A percentile compares a stretch with the other conserved stretches of the same genome.
phyloP scores from a whole-genome alignment of 345 rosid species.

The Raphanus sativus region DNA sequence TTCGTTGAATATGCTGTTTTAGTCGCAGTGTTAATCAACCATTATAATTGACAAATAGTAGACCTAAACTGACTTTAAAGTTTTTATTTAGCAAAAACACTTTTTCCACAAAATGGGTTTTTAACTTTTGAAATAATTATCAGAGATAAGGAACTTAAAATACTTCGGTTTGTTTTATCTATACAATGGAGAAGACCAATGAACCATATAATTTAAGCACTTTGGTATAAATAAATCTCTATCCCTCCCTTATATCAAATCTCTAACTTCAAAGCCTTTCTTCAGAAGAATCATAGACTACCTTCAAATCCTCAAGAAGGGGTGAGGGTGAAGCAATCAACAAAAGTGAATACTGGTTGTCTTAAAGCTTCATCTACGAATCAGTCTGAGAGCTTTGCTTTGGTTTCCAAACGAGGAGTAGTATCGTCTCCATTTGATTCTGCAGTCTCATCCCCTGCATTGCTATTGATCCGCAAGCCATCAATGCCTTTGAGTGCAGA shows the following conservation, averaged over 20 bases:
- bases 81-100: neutral
- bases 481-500: constrained; percentile 63
- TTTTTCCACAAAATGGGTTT: neutral
- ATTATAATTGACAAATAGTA: too few relatives aligned
- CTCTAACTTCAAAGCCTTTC: constrained; percentile 16
- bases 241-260: neutral
- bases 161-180: neutral
- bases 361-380: neutral
- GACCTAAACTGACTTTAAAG: neutral
- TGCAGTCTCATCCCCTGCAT: constrained; percentile 28
- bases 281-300: constrained; percentile 27
- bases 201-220: neutral
- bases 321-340: constrained; percentile 7
- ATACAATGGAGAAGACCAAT: neutral
- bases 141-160: neutral
- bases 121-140: neutral
- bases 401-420: constrained; percentile 3
- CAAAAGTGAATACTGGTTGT: constrained; percentile 13
- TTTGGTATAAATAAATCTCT: neutral
- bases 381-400: constrained; percentile 31
- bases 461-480: constrained; percentile 54
- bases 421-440: constrained; percentile 27
- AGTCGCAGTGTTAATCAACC: too few relatives aligned
- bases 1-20: too few relatives aligned
- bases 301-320: constrained; percentile 1